Percentiles rank a stretch among this genome's conserved stretches.
Evolutionary conservation across 2,329 filamentous ascomycete species (phyloP).

Genomic region (Phyllosticta ampelicida): DNA sequence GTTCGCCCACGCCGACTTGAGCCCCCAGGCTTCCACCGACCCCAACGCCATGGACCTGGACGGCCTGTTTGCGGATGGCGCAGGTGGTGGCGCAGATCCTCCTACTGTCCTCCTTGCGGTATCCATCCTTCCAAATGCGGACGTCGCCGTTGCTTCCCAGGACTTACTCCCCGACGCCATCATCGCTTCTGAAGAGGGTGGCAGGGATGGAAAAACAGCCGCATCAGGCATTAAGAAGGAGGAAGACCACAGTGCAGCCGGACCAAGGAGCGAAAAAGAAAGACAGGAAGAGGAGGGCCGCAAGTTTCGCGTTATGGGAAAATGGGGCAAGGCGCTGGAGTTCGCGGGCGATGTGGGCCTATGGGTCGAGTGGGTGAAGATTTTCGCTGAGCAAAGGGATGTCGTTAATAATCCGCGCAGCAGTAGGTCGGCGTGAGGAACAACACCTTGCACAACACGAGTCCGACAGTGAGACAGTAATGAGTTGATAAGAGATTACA

Average conservation of each 20-base stretch:
- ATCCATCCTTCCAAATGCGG: constrained; percentile 44
- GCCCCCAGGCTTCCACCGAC: constrained; percentile 1
- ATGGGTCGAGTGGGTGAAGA: constrained; percentile 41
- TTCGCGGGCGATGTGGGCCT: constrained; percentile 39
- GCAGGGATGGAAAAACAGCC: constrained; percentile 11
- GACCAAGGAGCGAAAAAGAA: constrained; percentile 11
- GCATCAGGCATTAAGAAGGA: constrained; percentile 9
- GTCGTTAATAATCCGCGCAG: background rate
- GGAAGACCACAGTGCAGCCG: constrained; percentile 6
- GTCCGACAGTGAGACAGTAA: background rate
- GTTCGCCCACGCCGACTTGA: constrained; percentile 8
- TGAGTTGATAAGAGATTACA: no score
- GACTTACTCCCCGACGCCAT: constrained; percentile 36
- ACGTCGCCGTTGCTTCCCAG: constrained; percentile 48
- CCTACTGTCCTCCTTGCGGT: constrained; percentile 44
- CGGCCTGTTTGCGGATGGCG: background rate
- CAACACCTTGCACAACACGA: background rate
- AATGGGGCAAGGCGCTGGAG: constrained; percentile 36
- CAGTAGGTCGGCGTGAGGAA: background rate
- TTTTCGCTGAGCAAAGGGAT: background rate
- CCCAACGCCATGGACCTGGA: background rate
- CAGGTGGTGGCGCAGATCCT: constrained; percentile 36
- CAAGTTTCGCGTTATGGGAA: constrained; percentile 16
- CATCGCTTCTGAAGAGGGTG: constrained; percentile 12
- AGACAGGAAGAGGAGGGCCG: constrained; percentile 13